A percentile compares a stretch with the other conserved stretches of the same genome.
phyloP scores from a whole-genome alignment of 2,329 filamentous ascomycete genomes.

The Hirsutella rhossiliensis region DNA sequence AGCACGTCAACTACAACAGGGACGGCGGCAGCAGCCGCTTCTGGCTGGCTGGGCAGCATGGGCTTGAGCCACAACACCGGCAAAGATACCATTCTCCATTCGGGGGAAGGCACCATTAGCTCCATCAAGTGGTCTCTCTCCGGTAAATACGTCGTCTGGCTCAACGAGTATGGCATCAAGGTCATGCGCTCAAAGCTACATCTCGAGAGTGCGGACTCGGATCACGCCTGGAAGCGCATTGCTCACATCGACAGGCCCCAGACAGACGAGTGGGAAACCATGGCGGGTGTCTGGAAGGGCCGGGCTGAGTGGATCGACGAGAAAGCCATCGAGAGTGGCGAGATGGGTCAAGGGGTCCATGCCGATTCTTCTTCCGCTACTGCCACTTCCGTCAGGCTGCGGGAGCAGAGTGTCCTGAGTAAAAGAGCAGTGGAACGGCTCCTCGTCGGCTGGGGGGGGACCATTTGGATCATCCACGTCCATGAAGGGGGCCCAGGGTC shows the following conservation, averaged over 20 bases:
- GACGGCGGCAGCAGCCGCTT: slow-evolving; percentile 71
- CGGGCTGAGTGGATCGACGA: slow-evolving; percentile 90
- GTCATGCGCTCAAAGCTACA: slow-evolving; percentile 88
- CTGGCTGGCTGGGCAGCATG: slow-evolving; percentile 84
- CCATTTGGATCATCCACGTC: slow-evolving; percentile 90
- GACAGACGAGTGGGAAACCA: slow-evolving; percentile 82
- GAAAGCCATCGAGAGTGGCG: slow-evolving; percentile 60
- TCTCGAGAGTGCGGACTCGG: slow-evolving; percentile 61
- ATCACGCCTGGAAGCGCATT: slow-evolving; percentile 88
- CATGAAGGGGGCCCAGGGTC: slow-evolving; percentile 58
- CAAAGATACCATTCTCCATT: slow-evolving; percentile 78
- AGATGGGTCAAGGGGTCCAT: slow-evolving; percentile 30
- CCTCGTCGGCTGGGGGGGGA: slow-evolving; percentile 89
- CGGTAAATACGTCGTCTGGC: slow-evolving; percentile 86
- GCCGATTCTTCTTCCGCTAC: slow-evolving; percentile 30
- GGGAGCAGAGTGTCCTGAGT: slow-evolving; percentile 33
- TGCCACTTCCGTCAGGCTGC: slow-evolving; percentile 26
- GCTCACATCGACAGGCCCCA: slow-evolving; percentile 85
- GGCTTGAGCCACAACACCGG: slow-evolving; percentile 68
- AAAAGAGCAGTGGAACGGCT: slow-evolving; percentile 58
- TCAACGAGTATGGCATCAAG: slow-evolving; percentile 95
- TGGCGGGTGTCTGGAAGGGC: slow-evolving; percentile 92
- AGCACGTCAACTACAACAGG: slow-evolving; percentile 81
- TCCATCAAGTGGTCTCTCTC: slow-evolving; percentile 91
- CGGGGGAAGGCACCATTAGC: slow-evolving; percentile 82